A percentile compares a stretch with the other conserved stretches of the same genome.
Conservation (phyloP, 2,329 filamentous ascomycete genomes). For the Nothomitra cinnamomea region DNA sequence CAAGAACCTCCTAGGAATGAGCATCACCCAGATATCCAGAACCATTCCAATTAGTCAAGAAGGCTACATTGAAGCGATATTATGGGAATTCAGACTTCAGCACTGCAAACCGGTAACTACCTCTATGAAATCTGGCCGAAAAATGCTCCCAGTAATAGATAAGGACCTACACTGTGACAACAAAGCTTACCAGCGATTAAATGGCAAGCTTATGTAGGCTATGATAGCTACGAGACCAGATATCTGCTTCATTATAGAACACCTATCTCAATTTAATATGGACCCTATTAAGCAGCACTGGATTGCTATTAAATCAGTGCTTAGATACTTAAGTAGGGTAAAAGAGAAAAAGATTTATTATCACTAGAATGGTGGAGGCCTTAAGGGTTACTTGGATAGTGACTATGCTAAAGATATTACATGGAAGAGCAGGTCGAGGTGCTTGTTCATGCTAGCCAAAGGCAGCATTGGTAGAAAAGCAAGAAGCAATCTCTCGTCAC, state of each 20-base stretch:
- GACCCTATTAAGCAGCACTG: not conserved
- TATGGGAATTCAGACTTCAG: not conserved
- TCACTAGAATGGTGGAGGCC: not conserved
- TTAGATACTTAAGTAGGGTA: not conserved
- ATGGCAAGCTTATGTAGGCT: conserved; percentile 1
- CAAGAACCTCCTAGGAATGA: conserved; percentile 15
- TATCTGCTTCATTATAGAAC: conserved; percentile 2
- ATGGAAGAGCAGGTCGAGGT: conserved; percentile 4
- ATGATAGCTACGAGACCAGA: not conserved
- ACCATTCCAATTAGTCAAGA: not conserved
- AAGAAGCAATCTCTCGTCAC: conserved; percentile 9
- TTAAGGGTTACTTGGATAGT: too few relatives aligned
- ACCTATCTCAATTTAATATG: conserved; percentile 1
- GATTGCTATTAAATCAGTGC: not conserved
- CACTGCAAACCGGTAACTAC: not conserved
- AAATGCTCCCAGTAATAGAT: not conserved
- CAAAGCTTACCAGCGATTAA: too few relatives aligned
- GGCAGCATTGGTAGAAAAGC: conserved; percentile 6
- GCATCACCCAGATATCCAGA: conserved; percentile 6
- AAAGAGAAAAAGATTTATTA: not conserved
- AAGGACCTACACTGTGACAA: not conserved
- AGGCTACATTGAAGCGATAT: not conserved
- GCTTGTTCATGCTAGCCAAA: conserved; percentile 8
- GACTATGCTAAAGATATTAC: conserved; percentile 1
- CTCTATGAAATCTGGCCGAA: not conserved